Conservation (phyloP, 2,329 filamentous ascomycete species). For the Botryotinia globosa region DNA sequence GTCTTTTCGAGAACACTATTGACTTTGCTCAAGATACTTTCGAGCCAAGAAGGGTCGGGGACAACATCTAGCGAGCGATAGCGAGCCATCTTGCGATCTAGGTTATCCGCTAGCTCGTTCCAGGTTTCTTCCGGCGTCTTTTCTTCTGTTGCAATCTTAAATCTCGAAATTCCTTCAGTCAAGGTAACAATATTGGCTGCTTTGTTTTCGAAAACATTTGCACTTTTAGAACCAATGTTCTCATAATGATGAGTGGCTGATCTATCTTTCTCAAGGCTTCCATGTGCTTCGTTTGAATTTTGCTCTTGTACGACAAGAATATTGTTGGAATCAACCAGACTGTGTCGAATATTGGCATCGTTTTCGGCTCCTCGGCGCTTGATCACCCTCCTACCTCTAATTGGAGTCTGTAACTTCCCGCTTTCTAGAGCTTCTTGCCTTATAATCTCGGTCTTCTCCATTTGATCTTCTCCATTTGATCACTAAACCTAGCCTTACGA, state of each 20-base stretch:
- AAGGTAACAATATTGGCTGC: too few relatives aligned
- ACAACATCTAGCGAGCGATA: background rate
- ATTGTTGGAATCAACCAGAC: background rate
- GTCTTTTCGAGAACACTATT: background rate
- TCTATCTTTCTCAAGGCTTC: background rate
- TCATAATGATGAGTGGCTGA: rapidly evolving
- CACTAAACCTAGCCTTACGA: background rate
- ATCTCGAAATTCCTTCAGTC: too few relatives aligned
- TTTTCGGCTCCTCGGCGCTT: too few relatives aligned
- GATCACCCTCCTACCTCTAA: too few relatives aligned
- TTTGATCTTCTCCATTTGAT: too few relatives aligned
- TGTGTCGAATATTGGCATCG: background rate
- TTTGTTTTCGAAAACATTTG: too few relatives aligned
- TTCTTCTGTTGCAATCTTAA: too few relatives aligned
- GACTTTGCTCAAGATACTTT: background rate
- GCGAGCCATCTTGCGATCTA: background rate
- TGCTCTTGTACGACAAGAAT: background rate
- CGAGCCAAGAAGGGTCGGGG: background rate
- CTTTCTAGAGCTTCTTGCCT: too few relatives aligned
- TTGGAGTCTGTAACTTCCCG: too few relatives aligned
- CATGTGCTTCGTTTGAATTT: background rate
- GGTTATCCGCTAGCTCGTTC: background rate
- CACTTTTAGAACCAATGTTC: background rate
- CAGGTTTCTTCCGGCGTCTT: too few relatives aligned
- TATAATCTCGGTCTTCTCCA: too few relatives aligned